Base-by-base conservation (phyloP, 2,329 filamentous ascomycete species). In the Hyphodiscus sp. region DNA sequence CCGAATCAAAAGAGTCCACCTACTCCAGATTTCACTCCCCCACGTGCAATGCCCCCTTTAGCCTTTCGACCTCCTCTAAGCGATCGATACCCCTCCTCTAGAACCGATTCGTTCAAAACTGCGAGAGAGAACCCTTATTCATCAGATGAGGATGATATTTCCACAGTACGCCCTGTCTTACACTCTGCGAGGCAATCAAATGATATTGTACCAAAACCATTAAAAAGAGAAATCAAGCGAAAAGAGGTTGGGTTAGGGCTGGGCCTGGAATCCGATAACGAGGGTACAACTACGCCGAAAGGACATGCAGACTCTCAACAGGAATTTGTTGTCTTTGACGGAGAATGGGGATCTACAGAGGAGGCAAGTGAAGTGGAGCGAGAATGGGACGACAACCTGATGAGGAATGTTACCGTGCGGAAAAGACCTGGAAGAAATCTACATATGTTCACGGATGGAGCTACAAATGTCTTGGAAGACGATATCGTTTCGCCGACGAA, bases 1-100 rank as follows among this genome's bases (percentile, higher is more conserved):
- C 77, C 82, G 26, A 80, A 82, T 59, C 81, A 85, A 59, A 77
- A 78, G 63, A 87, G 82, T 62, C 85, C 85, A 16, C 86, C 85
- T 30, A 91, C 87, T 2, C 87, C 87, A 33, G 87, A 90, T 69
- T 79, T 86, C 45, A 91, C 87, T 16, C 87, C 86, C 50, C 87
- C 87, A 38, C 78, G 82, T 47, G 69, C 68, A 41, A 74, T 74
- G 53, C 70, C 75, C 53, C 70, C 75, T 16, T 74, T 72, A 63
- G 65, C 71, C 50, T 65, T 74, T 45, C 77, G 79, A 30, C 76
- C 78, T 18, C 66, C 69, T 38, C 63, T 75, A 45, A 70, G 69
- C 57, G 77, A 83, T 58, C 76, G 78, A 53, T 64, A 66, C 49
- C 61, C 64, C 15, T 68, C 67, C 5, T 68, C 67, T 18, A 63